Percentiles rank a stretch among this genome's conserved stretches.
Conservation (phyloP, 1,284 basidiomycete genomes). For the Rhodotorula sp. region DNA sequence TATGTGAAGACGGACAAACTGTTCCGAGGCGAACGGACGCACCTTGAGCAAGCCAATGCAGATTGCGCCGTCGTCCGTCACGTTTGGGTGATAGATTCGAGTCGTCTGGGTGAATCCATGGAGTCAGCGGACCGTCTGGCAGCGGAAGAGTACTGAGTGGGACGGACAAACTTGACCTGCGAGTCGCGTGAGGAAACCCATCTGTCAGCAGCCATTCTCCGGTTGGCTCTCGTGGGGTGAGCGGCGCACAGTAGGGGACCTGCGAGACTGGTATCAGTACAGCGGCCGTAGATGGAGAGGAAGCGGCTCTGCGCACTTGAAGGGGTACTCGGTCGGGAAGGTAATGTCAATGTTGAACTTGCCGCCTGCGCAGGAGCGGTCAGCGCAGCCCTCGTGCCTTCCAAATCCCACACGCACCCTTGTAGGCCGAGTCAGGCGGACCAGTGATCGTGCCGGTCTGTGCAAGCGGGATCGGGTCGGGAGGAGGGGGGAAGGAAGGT, state of each 20-base stretch:
- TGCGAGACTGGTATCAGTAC: not conserved
- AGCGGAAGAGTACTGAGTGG: not conserved
- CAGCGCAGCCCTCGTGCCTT: not conserved
- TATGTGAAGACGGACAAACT: not conserved
- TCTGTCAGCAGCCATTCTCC: no score
- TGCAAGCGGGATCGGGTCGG: not conserved
- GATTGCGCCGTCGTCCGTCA: slow-evolving; percentile 74
- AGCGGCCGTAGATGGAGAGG: slow-evolving; percentile 50
- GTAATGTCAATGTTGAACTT: slow-evolving; percentile 71
- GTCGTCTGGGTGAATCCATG: slow-evolving; percentile 52
- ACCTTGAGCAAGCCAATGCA: slow-evolving; percentile 60
- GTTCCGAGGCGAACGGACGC: not conserved
- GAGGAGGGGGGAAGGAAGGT: no score
- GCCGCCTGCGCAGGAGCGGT: slow-evolving; percentile 56
- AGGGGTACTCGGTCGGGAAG: slow-evolving; percentile 71
- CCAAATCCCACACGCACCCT: slow-evolving; percentile 5
- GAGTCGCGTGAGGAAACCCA: not conserved
- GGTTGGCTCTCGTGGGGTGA: no score
- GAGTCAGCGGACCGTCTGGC: not conserved
- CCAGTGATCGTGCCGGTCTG: slow-evolving; percentile 36
- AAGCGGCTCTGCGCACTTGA: slow-evolving; percentile 60
- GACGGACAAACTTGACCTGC: slow-evolving; percentile 43
- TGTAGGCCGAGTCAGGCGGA: slow-evolving; percentile 35
- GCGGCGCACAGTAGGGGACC: slow-evolving; percentile 23
- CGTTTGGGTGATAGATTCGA: slow-evolving; percentile 87